Evolutionary conservation across 345 rosid species (phyloP).

Genomic region (Kandelia obovata): DNA sequence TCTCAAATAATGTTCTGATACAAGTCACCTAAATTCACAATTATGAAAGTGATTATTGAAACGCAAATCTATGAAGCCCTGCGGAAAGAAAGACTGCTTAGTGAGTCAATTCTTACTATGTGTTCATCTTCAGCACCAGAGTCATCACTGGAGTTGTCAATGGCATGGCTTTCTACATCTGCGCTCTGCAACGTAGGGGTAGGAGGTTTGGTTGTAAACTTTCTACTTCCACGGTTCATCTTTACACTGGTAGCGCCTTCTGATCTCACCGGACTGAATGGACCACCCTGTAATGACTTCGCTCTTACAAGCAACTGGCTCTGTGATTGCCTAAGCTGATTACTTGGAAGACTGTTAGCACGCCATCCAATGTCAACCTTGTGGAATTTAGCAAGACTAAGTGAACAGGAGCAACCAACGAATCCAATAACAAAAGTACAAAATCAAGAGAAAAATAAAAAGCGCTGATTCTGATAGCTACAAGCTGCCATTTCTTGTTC

Average conservation of each 20-base stretch:
- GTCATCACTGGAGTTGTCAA: slow-evolving; percentile 55
- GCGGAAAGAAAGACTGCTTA: slow-evolving; percentile 60
- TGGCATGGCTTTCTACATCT: slow-evolving; percentile 3
- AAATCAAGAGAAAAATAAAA: no score
- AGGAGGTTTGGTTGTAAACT: slow-evolving; percentile 15
- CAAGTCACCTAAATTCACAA: no score
- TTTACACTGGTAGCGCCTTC: slow-evolving; percentile 46
- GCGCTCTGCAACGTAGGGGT: slow-evolving; percentile 13
- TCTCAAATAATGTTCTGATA: no score
- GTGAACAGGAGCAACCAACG: neutral
- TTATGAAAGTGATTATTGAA: no score
- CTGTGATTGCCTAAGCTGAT: slow-evolving; percentile 32
- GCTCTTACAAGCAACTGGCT: slow-evolving; percentile 38
- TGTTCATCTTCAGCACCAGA: slow-evolving; percentile 54
- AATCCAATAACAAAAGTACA: no score
- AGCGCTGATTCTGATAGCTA: no score
- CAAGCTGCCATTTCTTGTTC: no score
- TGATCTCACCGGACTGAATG: slow-evolving; percentile 42
- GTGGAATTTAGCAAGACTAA: slow-evolving; percentile 5
- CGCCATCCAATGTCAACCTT: slow-evolving; percentile 49
- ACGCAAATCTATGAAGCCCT: slow-evolving; percentile 27
- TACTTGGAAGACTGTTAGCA: slow-evolving; percentile 35
- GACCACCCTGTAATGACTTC: slow-evolving; percentile 14
- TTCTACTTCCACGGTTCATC: slow-evolving; percentile 28
- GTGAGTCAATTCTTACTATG: slow-evolving; percentile 70